These are phyloP conservation scores for Diaporthe eres DNA, from an alignment of 2,329 filamentous ascomycete genomes.

Conservation along the genomic window DNA sequence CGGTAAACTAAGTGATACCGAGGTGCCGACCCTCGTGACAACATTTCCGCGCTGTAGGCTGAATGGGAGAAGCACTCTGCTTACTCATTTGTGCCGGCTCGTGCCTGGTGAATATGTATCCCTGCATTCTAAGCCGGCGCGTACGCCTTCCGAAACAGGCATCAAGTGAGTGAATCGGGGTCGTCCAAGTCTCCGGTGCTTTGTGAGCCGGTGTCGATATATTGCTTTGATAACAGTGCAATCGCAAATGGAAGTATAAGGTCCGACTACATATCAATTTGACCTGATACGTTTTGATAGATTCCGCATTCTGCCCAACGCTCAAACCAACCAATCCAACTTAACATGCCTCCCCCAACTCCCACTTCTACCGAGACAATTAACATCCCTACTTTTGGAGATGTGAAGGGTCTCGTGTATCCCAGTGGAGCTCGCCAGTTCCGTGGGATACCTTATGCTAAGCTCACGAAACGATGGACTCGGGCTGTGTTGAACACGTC, in stretches of 20 bases:
- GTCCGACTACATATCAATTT: too few species aligned
- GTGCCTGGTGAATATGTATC: neutral
- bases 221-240: too few species aligned
- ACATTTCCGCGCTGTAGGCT: neutral
- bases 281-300: neutral
- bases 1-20: neutral
- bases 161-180: neutral
- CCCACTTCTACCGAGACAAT: slow-evolving; percentile 16
- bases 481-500: neutral
- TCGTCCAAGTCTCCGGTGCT: neutral
- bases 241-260: neutral
- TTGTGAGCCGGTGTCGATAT: neutral
- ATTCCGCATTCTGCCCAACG: neutral
- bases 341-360: neutral
- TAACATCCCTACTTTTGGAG: slow-evolving; percentile 15
- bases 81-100: neutral
- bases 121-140: neutral
- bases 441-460: slow-evolving; percentile 17
- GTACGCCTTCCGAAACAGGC: slow-evolving; percentile 11
- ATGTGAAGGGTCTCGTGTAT: slow-evolving; percentile 16
- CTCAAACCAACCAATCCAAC: neutral
- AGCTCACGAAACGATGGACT: slow-evolving; percentile 24
- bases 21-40: neutral
- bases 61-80: neutral
- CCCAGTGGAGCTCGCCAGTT: slow-evolving; percentile 16